A percentile compares a stretch with the other conserved stretches of the same genome.
These are phyloP conservation scores for Colletotrichum neosansevieriae DNA, from an alignment of 2,329 filamentous ascomycete species.

Conservation along the genomic window DNA sequence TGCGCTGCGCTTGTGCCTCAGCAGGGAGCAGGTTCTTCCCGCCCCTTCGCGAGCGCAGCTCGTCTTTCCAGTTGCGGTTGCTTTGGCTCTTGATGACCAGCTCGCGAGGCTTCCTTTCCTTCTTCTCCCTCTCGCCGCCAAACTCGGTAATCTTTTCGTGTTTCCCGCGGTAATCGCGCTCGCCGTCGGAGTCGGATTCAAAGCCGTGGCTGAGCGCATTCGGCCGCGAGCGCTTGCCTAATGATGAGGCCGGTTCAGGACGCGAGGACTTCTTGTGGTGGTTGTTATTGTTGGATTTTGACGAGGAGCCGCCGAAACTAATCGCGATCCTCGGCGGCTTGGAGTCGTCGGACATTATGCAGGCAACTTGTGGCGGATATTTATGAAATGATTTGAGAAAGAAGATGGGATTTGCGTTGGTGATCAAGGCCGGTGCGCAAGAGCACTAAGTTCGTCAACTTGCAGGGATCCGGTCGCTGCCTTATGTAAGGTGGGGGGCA, in stretches of 20 bases:
- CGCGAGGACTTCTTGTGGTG: constrained; percentile 20
- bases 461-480: constrained; percentile 16
- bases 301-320: constrained; percentile 38
- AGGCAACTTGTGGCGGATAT: neutral
- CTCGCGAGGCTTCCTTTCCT: constrained; percentile 48
- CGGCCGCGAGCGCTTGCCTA: constrained; percentile 63
- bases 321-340: constrained; percentile 40
- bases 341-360: constrained; percentile 36
- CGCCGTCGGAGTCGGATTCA: constrained; percentile 52
- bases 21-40: constrained; percentile 67
- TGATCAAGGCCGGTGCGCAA: constrained; percentile 13
- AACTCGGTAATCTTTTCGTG: constrained; percentile 65
- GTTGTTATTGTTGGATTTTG: constrained; percentile 14
- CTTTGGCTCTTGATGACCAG: constrained; percentile 69
- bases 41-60: constrained; percentile 60
- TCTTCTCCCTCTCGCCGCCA: constrained; percentile 56
- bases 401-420: neutral
- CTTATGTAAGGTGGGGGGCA: constrained; percentile 31
- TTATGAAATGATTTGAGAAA: neutral
- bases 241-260: constrained; percentile 52
- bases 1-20: constrained; percentile 63
- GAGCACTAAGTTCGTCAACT: constrained; percentile 29
- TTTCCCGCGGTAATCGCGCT: constrained; percentile 44
- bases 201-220: constrained; percentile 59
- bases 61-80: constrained; percentile 74